Conservation (phyloP, 2,329 filamentous ascomycete genomes). For the Penicillium sp. region DNA sequence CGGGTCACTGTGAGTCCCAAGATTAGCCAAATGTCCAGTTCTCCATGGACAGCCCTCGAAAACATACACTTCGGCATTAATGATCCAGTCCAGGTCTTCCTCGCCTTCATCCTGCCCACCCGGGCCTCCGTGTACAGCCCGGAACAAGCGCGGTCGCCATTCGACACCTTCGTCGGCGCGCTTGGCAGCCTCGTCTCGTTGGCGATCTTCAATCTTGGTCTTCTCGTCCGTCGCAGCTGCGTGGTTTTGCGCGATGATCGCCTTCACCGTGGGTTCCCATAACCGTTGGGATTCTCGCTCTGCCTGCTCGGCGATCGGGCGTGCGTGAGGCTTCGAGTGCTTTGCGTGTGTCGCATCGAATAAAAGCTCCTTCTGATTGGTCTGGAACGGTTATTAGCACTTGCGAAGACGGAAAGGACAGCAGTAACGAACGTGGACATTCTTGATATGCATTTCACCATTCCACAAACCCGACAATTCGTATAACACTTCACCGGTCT, state of each 20-base stretch:
- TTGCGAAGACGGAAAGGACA: background rate
- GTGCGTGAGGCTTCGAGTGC: slow-evolving; percentile 70
- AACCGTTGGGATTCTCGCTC: slow-evolving; percentile 87
- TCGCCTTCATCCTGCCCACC: slow-evolving; percentile 76
- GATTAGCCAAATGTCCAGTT: slow-evolving; percentile 7
- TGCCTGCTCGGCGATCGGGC: slow-evolving; percentile 82
- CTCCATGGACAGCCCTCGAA: background rate
- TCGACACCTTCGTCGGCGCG: slow-evolving; percentile 76
- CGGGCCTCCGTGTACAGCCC: slow-evolving; percentile 68
- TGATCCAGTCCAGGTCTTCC: slow-evolving; percentile 92
- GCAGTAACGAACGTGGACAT: slow-evolving; percentile 58
- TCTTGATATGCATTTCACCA: slow-evolving; percentile 90
- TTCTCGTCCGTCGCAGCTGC: slow-evolving; percentile 91
- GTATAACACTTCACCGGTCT: slow-evolving; percentile 82
- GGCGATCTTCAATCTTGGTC: slow-evolving; percentile 90
- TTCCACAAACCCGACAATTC: slow-evolving; percentile 94
- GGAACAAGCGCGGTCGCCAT: slow-evolving; percentile 87
- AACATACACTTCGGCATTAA: slow-evolving; percentile 78
- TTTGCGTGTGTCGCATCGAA: slow-evolving; percentile 83
- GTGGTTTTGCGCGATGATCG: slow-evolving; percentile 83
- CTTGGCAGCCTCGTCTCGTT: slow-evolving; percentile 83
- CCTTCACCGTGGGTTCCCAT: slow-evolving; percentile 79
- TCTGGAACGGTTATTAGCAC: slow-evolving; percentile 54
- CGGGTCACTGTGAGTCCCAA: slow-evolving; percentile 54
- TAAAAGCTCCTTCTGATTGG: slow-evolving; percentile 82